Base-by-base conservation (phyloP, 257 asterid genomes). In the Avicennia marina region DNA sequence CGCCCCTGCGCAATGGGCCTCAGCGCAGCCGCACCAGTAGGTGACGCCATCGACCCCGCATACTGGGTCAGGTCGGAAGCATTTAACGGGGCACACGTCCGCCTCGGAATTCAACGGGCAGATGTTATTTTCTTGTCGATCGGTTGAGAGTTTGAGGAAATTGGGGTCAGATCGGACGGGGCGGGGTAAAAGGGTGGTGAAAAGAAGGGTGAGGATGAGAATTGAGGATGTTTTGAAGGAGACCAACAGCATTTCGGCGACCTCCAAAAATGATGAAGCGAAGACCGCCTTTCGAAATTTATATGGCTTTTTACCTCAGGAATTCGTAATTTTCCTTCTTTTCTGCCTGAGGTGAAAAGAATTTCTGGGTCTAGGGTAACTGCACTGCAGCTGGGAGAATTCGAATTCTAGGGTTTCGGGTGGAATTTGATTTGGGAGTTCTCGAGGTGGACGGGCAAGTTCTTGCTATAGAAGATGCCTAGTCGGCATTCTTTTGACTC, bases 11-110 rank as follows among this genome's bases (percentile, higher is more conserved):
- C 98, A 90, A 32, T 69, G 83, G 13, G 96, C 98, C 47, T 90
- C 98, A 15, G 90, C 85, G 72, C 98, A 90, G 46, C 98, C 98
- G 69, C 98, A 91, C 98, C 98, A 91, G 54, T 91, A 91, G 60
- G 96, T 91, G 22, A 79, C 72, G 26, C 96, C 95, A 49, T 91
- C 86, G 13, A 64, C 82, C 11, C 96, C 98, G 70, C 98, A 91
- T 13, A 88, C 98, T 33, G 98, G 98, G 56, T 87, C 93, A 39
- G 96, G 75, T 6, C 95, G 84, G 79, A 91, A 91, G 63, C 98
- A 91, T 52, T 83, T 88, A 16, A 88, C 82, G 36, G 96, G 96
- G 58, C 98, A 91, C 18, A 65, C 61, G 11, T 68, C 76, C 34
- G 68, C 54, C 11, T 34, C 69, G 3, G 52, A 31, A 63, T 52